Evolutionary conservation across 176 grass and related monocot species (phyloP).

Genomic region (Triticum timopheevii): DNA sequence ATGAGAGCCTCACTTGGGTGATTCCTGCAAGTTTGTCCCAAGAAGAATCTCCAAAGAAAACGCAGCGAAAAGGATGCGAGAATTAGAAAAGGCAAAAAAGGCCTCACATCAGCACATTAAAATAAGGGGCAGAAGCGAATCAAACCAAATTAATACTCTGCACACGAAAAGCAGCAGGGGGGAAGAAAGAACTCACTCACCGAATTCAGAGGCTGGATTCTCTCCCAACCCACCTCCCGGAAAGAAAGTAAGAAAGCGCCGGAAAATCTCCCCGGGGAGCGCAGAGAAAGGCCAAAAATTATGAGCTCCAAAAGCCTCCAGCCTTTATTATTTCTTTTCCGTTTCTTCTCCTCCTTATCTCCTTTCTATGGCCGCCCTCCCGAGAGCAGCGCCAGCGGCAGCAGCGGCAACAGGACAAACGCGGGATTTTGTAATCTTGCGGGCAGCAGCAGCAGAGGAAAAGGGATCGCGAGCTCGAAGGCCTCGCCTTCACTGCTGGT

Average conservation of each 20-base stretch:
- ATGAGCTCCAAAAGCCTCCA: background rate
- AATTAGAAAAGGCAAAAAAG: slow-evolving; percentile 7
- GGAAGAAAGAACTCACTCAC: background rate
- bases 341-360: slow-evolving; percentile 37
- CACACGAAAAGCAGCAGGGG: background rate
- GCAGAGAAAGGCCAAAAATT: background rate
- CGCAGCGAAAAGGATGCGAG: slow-evolving; percentile 32
- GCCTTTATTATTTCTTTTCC: background rate
- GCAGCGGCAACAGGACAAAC: slow-evolving; percentile 44
- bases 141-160: background rate
- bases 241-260: background rate
- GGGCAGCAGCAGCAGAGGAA: background rate
- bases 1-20: slow-evolving; percentile 30
- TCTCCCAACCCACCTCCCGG: background rate
- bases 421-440: slow-evolving; percentile 36
- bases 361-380: slow-evolving; percentile 19
- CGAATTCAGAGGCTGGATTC: slow-evolving; percentile 22
- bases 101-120: slow-evolving; percentile 28
- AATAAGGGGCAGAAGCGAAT: slow-evolving; percentile 23
- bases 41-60: slow-evolving; percentile 31
- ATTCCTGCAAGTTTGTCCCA: slow-evolving; percentile 8
- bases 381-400: background rate
- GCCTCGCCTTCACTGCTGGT: background rate
- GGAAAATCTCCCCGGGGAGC: background rate
- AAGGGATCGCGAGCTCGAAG: slow-evolving; percentile 39